Evolutionary conservation across 371 early-diverging fungal species (phyloP).

Genomic region (Mortierella sp.): DNA sequence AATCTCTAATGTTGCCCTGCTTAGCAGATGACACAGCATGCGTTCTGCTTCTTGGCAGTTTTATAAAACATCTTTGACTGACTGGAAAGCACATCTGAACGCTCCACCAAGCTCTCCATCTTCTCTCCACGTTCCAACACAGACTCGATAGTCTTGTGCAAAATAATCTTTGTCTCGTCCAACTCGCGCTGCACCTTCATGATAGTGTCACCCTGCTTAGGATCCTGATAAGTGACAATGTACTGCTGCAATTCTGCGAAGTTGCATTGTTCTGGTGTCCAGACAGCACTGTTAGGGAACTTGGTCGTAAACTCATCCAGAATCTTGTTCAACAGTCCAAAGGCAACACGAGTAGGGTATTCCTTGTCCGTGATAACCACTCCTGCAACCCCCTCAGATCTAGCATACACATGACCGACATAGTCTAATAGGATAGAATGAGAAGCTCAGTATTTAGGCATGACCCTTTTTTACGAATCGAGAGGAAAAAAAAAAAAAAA

Average conservation of each 20-base stretch:
- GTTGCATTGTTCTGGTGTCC: constrained; percentile 58
- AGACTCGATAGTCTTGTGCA: constrained; percentile 98
- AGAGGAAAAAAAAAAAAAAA: background rate
- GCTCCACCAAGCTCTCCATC: constrained; percentile 94
- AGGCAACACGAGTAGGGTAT: constrained; percentile 94
- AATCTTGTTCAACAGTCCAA: constrained; percentile 86
- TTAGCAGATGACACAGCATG: constrained; percentile 78
- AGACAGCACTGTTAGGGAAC: constrained; percentile 68
- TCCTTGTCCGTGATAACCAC: constrained; percentile 91
- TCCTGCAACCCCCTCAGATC: constrained; percentile 80
- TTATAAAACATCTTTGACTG: constrained; percentile 99
- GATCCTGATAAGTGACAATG: constrained; percentile 90
- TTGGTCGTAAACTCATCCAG: constrained; percentile 89
- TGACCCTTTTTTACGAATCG: background rate
- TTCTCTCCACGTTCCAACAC: constrained; percentile 97
- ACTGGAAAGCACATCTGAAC: constrained; percentile 89
- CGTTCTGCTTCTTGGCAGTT: constrained; percentile 97
- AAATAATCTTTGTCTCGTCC: constrained; percentile 97
- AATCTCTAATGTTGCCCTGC: background rate
- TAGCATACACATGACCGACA: constrained; percentile 85
- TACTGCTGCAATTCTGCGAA: constrained; percentile 78
- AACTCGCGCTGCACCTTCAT: constrained; percentile 97
- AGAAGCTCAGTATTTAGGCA: background rate
- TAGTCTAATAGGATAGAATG: constrained; percentile 68
- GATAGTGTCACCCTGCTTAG: constrained; percentile 93